Evolutionary conservation across 345 rosid genomes (phyloP), one percentile per base, ranked within the genome.

Genomic region (Citrus sinensis): DNA sequence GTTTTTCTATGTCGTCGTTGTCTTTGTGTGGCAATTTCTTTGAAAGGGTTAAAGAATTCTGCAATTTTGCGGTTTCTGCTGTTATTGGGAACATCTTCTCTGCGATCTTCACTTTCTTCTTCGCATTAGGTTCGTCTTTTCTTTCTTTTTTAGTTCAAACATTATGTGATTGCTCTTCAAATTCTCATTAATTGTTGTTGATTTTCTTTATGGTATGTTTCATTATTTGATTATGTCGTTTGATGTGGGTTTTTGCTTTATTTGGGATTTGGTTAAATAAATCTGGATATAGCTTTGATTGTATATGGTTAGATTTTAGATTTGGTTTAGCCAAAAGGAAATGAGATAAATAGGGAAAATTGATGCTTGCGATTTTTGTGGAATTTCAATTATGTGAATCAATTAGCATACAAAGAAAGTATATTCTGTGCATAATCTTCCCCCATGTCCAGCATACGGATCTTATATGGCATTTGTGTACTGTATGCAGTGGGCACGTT

Each of bases 41-140:
- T 66, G 91, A 89, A 14, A 90, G 89, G 87, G 87, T 91, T 58
- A 89, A 85, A 77, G 88, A 89, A 65, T 86, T 87, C 74, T 89
- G 83, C 85, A 83, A 82, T 78, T 92, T 91, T 80, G 95, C 93
- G 6, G 84, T 94, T 71, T 89, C 97, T 62, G 93, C 97, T 35
- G 83, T 92, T 69, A 77, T 94, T 24, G 98, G 98, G 29, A 94
- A 90, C 85, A 82, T 96, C 39, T 84, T 94, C 90, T 94, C 97
- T 9, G 98, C 98, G 67, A 88, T 96, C 89, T 88, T 96, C 84
- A 96, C 98, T 77, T 96, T 92, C 90, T 91, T 94, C 91, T 96
- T 96, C 83, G 98, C 99, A 1, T 81, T 92, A 82, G 99, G 99
- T 96, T 84, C 5, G 97, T 84, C 64, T 78, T 78, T 10, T 39